Conservation (phyloP, 2,329 filamentous ascomycete species). For the Fusarium sterilihyphosum region DNA sequence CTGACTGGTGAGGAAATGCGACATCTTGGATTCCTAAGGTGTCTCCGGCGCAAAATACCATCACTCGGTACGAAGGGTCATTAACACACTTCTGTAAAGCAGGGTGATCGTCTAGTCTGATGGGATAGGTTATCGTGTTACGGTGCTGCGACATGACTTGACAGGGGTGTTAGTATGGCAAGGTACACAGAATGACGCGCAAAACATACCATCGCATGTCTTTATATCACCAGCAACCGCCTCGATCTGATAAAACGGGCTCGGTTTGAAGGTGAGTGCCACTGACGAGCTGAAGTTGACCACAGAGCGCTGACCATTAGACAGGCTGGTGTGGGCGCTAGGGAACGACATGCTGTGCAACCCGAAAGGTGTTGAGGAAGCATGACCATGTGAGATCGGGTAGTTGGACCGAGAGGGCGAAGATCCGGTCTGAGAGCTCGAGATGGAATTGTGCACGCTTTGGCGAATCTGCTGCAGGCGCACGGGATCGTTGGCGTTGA, state of each 20-base stretch:
- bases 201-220: constrained; percentile 75
- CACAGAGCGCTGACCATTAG: constrained; percentile 36
- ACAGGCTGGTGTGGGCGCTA: constrained; percentile 23
- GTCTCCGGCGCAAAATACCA: constrained; percentile 85
- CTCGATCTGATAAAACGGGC: constrained; percentile 84
- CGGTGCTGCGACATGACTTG: constrained; percentile 66
- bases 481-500: constrained; percentile 49
- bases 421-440: constrained; percentile 39
- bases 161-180: constrained; percentile 11
- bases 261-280: constrained; percentile 66
- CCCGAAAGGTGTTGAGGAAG: constrained; percentile 17
- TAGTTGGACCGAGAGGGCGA: constrained; percentile 32
- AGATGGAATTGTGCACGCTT: constrained; percentile 52
- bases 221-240: constrained; percentile 71
- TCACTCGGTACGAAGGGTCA: constrained; percentile 74
- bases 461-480: constrained; percentile 57
- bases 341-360: constrained; percentile 35
- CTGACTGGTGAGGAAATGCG: constrained; percentile 89
- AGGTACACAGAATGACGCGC: background rate
- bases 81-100: constrained; percentile 64
- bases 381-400: constrained; percentile 19
- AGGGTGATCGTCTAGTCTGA: constrained; percentile 62
- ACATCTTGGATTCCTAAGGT: constrained; percentile 76
- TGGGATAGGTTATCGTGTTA: constrained; percentile 57
- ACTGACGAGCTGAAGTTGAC: constrained; percentile 17